These are phyloP conservation scores for Paxillus ammoniavirescens DNA, from an alignment of 768 basidiomycete genomes.

Conservation along the genomic window DNA sequence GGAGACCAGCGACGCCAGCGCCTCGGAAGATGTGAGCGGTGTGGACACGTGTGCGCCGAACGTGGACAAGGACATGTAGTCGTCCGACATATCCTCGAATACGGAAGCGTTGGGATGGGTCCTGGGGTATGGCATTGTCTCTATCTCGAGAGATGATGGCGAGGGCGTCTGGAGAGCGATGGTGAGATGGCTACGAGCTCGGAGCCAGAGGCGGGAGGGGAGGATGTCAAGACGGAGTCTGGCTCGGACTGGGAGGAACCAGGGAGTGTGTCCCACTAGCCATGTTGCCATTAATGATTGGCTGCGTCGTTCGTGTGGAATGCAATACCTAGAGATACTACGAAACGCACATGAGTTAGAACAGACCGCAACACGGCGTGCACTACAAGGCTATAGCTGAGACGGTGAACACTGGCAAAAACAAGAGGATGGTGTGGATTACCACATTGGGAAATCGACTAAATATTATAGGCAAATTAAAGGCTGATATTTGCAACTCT, in stretches of 20 bases:
- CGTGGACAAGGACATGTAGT: constrained; percentile 27
- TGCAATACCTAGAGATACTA: background rate
- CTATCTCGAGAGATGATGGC: constrained; percentile 35
- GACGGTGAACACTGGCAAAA: background rate
- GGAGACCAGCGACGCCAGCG: constrained; percentile 22
- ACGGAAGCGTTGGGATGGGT: constrained; percentile 30
- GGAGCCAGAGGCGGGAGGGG: constrained; percentile 15
- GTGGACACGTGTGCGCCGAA: constrained; percentile 7
- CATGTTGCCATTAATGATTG: constrained; percentile 25
- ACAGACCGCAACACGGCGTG: background rate
- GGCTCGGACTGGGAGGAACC: constrained; percentile 11
- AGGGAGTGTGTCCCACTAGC: constrained; percentile 13
- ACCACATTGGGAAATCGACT: background rate
- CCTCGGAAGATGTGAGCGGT: constrained; percentile 24
- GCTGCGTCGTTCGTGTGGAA: background rate
- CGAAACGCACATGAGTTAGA: background rate
- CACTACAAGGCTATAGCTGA: background rate
- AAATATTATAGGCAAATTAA: no score
- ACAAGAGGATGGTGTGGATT: background rate
- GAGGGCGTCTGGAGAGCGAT: constrained; percentile 29
- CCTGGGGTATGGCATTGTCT: constrained; percentile 34
- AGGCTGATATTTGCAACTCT: no score
- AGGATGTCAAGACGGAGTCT: constrained; percentile 15
- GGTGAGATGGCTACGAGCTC: constrained; percentile 21
- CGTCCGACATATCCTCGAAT: constrained; percentile 36